Evolutionary conservation across 257 asterid species (phyloP).

Genomic region (Solanum infundibuliforme): DNA sequence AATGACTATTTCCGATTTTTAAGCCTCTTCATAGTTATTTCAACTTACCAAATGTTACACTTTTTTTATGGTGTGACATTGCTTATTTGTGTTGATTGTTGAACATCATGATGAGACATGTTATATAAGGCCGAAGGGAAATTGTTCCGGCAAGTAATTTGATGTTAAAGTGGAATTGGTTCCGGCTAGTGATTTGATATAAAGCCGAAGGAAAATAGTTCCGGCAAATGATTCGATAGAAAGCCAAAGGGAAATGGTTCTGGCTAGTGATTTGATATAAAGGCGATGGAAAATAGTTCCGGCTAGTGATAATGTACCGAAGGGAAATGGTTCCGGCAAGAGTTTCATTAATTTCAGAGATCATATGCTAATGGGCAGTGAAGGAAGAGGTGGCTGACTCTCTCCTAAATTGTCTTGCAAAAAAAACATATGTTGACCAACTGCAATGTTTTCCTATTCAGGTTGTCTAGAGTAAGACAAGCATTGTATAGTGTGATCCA

Average conservation of each 20-base stretch:
- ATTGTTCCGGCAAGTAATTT: no score
- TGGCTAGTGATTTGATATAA: not conserved
- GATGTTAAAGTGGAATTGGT: not conserved
- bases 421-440: not conserved
- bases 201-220: not conserved
- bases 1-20: no score
- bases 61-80: not conserved
- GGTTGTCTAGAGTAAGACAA: not conserved
- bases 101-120: not conserved
- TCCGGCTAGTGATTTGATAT: not conserved
- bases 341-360: not conserved
- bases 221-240: not conserved
- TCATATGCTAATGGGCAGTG: not conserved
- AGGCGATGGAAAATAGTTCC: not conserved
- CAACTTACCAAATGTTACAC: no score
- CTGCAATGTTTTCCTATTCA: not conserved
- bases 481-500: not conserved
- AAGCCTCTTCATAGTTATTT: no score
- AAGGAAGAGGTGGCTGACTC: not conserved
- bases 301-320: not conserved
- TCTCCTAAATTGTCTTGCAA: not conserved
- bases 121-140: not conserved
- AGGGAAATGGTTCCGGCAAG: not conserved
- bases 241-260: not conserved
- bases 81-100: not conserved